These are phyloP conservation scores for Citrus cavaleriei DNA, from an alignment of 345 rosid genomes.

Conservation along the genomic window DNA sequence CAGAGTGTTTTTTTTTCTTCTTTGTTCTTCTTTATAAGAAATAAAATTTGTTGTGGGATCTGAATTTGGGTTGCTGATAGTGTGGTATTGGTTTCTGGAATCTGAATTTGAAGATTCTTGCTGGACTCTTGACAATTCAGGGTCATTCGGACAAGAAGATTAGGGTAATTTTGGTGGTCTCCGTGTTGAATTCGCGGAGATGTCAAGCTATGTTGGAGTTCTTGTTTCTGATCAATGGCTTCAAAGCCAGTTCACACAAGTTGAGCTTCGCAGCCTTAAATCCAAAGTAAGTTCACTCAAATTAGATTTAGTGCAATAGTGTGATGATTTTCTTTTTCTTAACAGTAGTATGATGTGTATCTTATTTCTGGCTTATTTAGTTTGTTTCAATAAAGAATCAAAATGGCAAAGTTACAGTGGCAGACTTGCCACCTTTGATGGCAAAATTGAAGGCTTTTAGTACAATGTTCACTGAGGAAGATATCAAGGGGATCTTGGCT, in stretches of 20 bases:
- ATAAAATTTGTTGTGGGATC: constrained; percentile 16
- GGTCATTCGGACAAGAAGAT: constrained; percentile 2
- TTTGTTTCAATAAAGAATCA: constrained; percentile 54
- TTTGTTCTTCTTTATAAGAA: background rate
- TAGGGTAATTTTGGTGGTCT: constrained; percentile 10
- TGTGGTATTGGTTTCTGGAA: constrained; percentile 24
- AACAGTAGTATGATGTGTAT: background rate
- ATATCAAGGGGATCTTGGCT: constrained; percentile 41
- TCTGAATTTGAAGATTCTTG: constrained; percentile 19
- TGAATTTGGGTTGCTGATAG: constrained; percentile 19
- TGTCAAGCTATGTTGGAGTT: constrained; percentile 75
- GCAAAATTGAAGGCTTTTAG: constrained; percentile 60
- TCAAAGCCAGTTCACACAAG: constrained; percentile 85
- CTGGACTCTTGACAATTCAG: constrained; percentile 8
- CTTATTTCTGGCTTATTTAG: constrained; percentile 33
- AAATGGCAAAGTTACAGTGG: constrained; percentile 52
- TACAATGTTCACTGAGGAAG: constrained; percentile 57
- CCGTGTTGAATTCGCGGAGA: constrained; percentile 27
- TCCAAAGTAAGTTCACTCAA: constrained; percentile 52
- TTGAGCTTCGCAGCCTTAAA: constrained; percentile 80
- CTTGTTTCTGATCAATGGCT: constrained; percentile 80
- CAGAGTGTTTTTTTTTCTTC: constrained; percentile 1
- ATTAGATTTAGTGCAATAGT: background rate
- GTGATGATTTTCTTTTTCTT: background rate
- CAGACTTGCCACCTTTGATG: constrained; percentile 60